phyloP scores from a whole-genome alignment of 2,329 filamentous ascomycete genomes.

The Lojkania enalia region DNA sequence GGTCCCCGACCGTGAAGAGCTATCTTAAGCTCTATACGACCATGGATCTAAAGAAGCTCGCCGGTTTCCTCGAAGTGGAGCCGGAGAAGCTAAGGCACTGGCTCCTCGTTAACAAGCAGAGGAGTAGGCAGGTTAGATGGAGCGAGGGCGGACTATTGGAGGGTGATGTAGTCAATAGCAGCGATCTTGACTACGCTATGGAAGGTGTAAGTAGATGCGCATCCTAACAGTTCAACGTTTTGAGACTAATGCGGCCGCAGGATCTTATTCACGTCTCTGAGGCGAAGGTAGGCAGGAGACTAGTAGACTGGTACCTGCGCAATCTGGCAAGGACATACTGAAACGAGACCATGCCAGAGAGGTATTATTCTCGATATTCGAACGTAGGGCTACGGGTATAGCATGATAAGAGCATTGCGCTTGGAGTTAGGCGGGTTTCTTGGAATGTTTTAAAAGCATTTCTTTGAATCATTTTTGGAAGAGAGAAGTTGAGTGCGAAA shows the following conservation, averaged over 20 bases:
- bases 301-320: conserved; percentile 98
- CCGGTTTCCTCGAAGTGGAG: conserved; percentile 94
- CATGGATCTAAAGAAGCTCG: conserved; percentile 98
- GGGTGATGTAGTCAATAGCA: conserved; percentile 89
- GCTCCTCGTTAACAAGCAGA: conserved; percentile 97
- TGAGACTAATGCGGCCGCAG: conserved; percentile 49
- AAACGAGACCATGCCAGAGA: conserved; percentile 4
- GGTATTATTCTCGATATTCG: background rate
- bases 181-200: conserved; percentile 95
- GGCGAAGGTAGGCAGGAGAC: conserved; percentile 94
- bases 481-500: too few relatives aligned
- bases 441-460: conserved; percentile 38
- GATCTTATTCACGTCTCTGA: conserved; percentile 98
- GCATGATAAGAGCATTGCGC: conserved; percentile 38
- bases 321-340: conserved; percentile 96
- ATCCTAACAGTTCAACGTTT: background rate
- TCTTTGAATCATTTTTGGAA: conserved; percentile 9
- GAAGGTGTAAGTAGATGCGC: conserved; percentile 72
- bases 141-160: conserved; percentile 86
- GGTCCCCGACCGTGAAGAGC: conserved; percentile 94
- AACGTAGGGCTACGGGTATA: conserved; percentile 8
- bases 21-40: conserved; percentile 99
- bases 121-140: conserved; percentile 95
- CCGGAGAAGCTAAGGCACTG: conserved; percentile 94
- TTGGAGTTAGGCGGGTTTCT: conserved; percentile 39